Percentiles rank a stretch among this genome's conserved stretches.
phyloP scores from a whole-genome alignment of 169 alveolate species.

The Cryptosporidium viatorum region DNA sequence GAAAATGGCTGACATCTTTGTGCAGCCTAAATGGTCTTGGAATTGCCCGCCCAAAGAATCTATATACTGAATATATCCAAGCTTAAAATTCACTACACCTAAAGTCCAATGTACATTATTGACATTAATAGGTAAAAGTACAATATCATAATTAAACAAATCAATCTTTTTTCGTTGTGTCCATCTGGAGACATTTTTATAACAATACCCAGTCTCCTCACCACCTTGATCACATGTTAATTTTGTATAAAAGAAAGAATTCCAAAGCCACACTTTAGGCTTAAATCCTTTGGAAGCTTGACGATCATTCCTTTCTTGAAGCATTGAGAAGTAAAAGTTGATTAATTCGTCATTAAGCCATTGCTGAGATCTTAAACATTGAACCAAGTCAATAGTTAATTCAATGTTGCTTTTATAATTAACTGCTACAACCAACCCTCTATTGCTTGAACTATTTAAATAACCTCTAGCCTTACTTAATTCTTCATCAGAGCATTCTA shows the following conservation, averaged over 20 bases:
- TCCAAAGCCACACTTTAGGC: constrained; percentile 83
- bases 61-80: constrained; percentile 78
- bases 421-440: constrained; percentile 4
- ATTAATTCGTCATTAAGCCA: constrained; percentile 91
- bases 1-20: constrained; percentile 41
- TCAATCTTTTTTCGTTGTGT: constrained; percentile 86
- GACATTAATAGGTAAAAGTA: constrained; percentile 86
- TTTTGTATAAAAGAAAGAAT: constrained; percentile 86
- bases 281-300: constrained; percentile 37
- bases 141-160: constrained; percentile 82
- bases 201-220: constrained; percentile 79
- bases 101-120: constrained; percentile 88
- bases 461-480: constrained; percentile 13
- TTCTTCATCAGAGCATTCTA: constrained; percentile 14
- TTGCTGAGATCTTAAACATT: constrained; percentile 80
- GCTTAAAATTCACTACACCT: constrained; percentile 86
- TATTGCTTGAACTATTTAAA: neutral
- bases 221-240: constrained; percentile 74
- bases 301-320: constrained; percentile 84
- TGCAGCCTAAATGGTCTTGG: constrained; percentile 44
- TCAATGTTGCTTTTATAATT: constrained; percentile 39
- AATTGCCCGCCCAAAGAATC: constrained; percentile 84
- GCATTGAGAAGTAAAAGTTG: constrained; percentile 86
- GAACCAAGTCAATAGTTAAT: constrained; percentile 8
- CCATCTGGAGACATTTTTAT: constrained; percentile 87